Evolutionary conservation across 2,329 filamentous ascomycete genomes (phyloP), one percentile per base, ranked within the genome.

Genomic region (Myriangium duriaei): DNA sequence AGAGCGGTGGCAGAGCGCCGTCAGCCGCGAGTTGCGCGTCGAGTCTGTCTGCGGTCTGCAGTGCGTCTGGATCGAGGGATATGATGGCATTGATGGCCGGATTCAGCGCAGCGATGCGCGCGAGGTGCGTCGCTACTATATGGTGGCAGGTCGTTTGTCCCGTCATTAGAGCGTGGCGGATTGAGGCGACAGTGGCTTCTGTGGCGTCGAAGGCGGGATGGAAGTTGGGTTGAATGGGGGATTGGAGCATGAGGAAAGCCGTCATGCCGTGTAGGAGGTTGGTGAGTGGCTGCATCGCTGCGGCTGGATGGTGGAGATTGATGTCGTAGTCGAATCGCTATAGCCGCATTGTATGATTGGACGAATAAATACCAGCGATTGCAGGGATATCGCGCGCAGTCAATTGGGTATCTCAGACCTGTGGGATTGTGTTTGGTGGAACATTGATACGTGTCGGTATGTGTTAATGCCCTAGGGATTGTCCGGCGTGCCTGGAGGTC

Each of bases 71-170:
- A 40, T 74, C 72, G 7, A 76, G 53, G 2, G 63, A 58, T 34
- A 74, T 62, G 37, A 79, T 61, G 4, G 74, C 69, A 44, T 78
- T 76, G 41, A 74, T 67, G 11, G 55, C 53, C 2, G 67, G 62
- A 49, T 80, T 75, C 51, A 71, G 63, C 2, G 60, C 57, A 44
- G 73, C 65, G 39, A 79, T 74, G 11, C 73, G 65, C 2, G 68
- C 58, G 13, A 79, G 53, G 49, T 74, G 77, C 2, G 66, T 58
- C 5, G 63, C 67, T 3, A 76, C 63, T 1, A 78, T 58, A 13
- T 62, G 61, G 11, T 66, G 64, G 51, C 74, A 78, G 32, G 68
- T 71, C 18, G 68, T 64, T 4, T 64, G 53, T 7, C 68, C 61
- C 14, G 64, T 63, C 49, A 66, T 68, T 6, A 80, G 61, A 6